Percentiles rank a stretch among this genome's conserved stretches.
These are phyloP conservation scores for Candida sanyaensis DNA, from an alignment of 1,139 yeast genomes.

Conservation along the genomic window DNA sequence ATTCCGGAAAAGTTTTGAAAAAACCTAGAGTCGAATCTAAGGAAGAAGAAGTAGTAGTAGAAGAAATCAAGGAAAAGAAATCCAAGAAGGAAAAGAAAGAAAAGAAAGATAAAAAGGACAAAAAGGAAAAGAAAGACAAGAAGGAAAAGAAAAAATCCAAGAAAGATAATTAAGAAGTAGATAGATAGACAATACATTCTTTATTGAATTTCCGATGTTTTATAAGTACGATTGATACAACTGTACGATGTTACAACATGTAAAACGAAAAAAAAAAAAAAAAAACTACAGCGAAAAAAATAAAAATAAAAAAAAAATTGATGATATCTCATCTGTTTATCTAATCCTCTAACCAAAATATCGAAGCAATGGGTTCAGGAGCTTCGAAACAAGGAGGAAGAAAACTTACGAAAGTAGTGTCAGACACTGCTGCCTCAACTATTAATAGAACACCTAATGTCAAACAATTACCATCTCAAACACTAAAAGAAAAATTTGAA, in stretches of 20 bases:
- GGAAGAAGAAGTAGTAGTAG: constrained; percentile 22
- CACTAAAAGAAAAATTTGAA: constrained; percentile 20
- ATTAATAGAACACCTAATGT: constrained; percentile 23
- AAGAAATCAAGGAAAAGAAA: constrained; percentile 29
- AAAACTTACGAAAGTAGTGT: constrained; percentile 18
- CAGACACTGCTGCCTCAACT: constrained; percentile 23
- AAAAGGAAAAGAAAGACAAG: constrained; percentile 21
- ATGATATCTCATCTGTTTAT: not conserved
- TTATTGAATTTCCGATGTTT: too few species aligned
- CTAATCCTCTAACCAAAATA: not conserved
- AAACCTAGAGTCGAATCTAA: constrained; percentile 22
- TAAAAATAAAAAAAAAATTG: too few species aligned
- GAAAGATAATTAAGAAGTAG: constrained; percentile 4
- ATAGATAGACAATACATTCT: not conserved
- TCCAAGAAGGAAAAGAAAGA: constrained; percentile 28
- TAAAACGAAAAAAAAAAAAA: not conserved
- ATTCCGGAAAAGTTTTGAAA: constrained; percentile 26
- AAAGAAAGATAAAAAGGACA: constrained; percentile 27
- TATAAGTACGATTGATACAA: too few species aligned
- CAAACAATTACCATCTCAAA: constrained; percentile 26
- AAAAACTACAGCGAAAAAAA: not conserved
- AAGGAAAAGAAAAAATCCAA: constrained; percentile 8
- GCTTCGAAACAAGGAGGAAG: constrained; percentile 21
- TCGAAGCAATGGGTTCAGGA: constrained; percentile 22
- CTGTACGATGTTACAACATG: not conserved